A percentile compares a stretch with the other conserved stretches of the same genome.
These are phyloP conservation scores for Eucalyptus pauciflora DNA, from an alignment of 345 rosid genomes.

Conservation along the genomic window DNA sequence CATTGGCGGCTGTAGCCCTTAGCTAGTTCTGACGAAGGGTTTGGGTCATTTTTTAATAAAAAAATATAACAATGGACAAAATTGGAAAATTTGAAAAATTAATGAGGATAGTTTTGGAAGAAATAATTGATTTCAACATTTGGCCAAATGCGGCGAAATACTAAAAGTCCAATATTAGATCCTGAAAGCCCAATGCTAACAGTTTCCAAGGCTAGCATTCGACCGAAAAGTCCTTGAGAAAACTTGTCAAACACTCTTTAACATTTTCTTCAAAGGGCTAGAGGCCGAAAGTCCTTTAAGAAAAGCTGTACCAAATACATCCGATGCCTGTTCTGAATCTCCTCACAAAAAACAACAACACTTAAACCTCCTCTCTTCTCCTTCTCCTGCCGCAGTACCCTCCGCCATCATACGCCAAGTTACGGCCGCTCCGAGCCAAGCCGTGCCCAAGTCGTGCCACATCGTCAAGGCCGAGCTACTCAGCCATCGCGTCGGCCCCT, in stretches of 20 bases:
- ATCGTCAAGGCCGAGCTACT: not conserved
- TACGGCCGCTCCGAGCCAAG: not conserved
- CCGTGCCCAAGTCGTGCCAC: not conserved
- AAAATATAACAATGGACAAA: rapidly evolving
- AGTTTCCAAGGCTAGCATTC: too few species aligned
- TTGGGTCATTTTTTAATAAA: too few species aligned
- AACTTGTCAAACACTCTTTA: too few species aligned
- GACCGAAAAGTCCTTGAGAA: rapidly evolving
- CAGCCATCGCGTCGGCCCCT: not conserved
- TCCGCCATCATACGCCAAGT: not conserved
- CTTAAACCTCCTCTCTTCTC: not conserved
- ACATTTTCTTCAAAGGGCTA: too few species aligned
- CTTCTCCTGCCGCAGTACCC: not conserved
- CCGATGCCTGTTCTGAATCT: not conserved
- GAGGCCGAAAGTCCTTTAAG: too few species aligned
- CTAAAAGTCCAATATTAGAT: too few species aligned
- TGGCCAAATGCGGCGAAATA: too few species aligned
- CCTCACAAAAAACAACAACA: not conserved
- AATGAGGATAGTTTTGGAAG: too few species aligned
- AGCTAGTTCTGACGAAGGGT: rapidly evolving
- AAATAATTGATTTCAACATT: too few species aligned
- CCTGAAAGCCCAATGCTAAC: too few species aligned
- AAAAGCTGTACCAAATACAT: rapidly evolving
- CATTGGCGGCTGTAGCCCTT: rapidly evolving
- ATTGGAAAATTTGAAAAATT: too few species aligned